Evolutionary conservation across 2,329 filamentous ascomycete genomes (phyloP).

Genomic region (Ascomycota sp.): DNA sequence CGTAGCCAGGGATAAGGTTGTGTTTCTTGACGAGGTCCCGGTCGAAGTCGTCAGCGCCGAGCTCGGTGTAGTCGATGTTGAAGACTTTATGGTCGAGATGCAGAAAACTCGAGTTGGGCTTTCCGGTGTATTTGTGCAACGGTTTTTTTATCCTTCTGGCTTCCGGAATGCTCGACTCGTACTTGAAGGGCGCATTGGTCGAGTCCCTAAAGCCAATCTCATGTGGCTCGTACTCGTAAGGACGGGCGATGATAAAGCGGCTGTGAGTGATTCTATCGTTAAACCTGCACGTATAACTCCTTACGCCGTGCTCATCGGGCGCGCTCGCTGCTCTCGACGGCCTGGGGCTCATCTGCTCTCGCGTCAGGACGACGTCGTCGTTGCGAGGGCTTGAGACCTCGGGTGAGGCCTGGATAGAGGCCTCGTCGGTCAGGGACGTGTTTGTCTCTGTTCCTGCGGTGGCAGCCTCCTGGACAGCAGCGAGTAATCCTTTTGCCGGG

Average conservation of each 20-base stretch:
- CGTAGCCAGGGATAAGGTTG: conserved; percentile 30
- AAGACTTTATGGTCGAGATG: conserved; percentile 33
- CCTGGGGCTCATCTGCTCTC: conserved; percentile 13
- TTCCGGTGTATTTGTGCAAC: conserved; percentile 29
- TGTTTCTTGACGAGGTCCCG: conserved; percentile 26
- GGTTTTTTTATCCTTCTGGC: too few relatives aligned
- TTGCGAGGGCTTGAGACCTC: conserved; percentile 11
- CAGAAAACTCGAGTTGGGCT: conserved; percentile 30
- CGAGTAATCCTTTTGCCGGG: conserved; percentile 18
- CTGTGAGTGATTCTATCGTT: conserved; percentile 22
- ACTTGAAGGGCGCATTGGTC: conserved; percentile 25
- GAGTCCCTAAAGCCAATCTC: conserved; percentile 42
- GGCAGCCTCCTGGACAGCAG: conserved; percentile 17
- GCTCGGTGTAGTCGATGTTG: conserved; percentile 29
- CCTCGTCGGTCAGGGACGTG: conserved; percentile 15
- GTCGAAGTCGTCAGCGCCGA: conserved; percentile 29
- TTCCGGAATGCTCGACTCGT: background rate
- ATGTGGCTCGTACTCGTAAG: conserved; percentile 26
- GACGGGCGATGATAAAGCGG: conserved; percentile 26
- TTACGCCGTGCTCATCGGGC: conserved; percentile 31
- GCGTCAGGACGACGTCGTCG: conserved; percentile 6
- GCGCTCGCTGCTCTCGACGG: conserved; percentile 20
- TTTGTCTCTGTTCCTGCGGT: conserved; percentile 11
- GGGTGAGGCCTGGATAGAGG: conserved; percentile 15
- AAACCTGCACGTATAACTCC: conserved; percentile 20